Conservation (phyloP, 768 basidiomycete genomes). For the Calocybe gangraenosa region DNA sequence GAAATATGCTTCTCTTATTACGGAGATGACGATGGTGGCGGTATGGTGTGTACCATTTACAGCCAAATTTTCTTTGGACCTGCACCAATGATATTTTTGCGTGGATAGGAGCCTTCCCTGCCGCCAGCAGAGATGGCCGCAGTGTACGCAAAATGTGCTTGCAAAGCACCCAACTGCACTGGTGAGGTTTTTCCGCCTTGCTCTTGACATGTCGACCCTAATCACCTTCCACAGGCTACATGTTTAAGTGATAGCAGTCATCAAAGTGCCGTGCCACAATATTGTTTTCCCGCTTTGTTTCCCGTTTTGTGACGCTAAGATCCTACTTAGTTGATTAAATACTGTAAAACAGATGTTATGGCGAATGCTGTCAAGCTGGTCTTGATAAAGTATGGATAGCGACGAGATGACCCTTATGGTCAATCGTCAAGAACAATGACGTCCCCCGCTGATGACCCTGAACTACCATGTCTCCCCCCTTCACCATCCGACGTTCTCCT, state of each 20-base stretch:
- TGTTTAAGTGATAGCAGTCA: constrained; percentile 21
- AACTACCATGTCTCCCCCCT: constrained; percentile 17
- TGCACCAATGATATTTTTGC: neutral
- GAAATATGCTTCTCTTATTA: constrained; percentile 78
- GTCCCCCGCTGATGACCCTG: too few species aligned
- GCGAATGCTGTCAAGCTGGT: too few species aligned
- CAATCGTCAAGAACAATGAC: constrained; percentile 40
- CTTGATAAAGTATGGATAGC: neutral
- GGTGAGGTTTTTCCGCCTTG: constrained; percentile 26
- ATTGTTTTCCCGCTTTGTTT: too few species aligned
- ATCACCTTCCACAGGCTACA: constrained; percentile 12
- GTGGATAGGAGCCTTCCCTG: too few species aligned
- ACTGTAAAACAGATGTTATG: too few species aligned
- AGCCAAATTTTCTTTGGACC: too few species aligned
- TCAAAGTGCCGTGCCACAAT: too few species aligned
- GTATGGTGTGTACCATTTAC: constrained; percentile 21
- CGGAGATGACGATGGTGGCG: constrained; percentile 38
- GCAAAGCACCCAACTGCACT: constrained; percentile 49
- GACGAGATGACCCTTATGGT: neutral
- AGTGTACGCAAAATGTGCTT: constrained; percentile 45
- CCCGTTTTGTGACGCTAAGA: too few species aligned
- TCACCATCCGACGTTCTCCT: constrained; percentile 12
- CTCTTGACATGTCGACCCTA: neutral
- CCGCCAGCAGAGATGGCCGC: constrained; percentile 27
- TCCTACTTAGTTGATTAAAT: too few species aligned